phyloP scores from a whole-genome alignment of 805 yeast species.

The Candida palmyrensis region DNA sequence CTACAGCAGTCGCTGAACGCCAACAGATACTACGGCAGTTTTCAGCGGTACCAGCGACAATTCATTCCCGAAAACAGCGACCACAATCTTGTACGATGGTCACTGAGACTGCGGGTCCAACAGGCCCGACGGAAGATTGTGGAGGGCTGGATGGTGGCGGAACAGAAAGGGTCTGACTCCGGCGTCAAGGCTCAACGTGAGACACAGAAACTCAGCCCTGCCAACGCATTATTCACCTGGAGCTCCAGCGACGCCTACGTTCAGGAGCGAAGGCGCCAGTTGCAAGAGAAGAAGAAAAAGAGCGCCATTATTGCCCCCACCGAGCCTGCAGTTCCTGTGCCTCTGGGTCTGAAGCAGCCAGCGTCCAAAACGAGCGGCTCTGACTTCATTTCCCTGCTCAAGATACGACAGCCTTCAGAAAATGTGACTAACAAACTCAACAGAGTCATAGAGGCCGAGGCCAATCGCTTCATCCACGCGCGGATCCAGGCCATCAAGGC shows the following conservation, averaged over 20 bases:
- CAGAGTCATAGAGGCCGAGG: slow-evolving; percentile 28
- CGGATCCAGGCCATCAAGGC: slow-evolving; percentile 33
- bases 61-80: slow-evolving; percentile 16
- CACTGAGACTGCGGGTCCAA: slow-evolving; percentile 19
- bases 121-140: slow-evolving; percentile 13
- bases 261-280: slow-evolving; percentile 23
- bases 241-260: slow-evolving; percentile 38
- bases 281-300: slow-evolving; percentile 9
- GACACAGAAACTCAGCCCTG: slow-evolving; percentile 7
- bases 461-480: slow-evolving; percentile 32
- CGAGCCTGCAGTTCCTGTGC: not conserved
- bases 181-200: slow-evolving; percentile 2
- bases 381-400: slow-evolving; percentile 3
- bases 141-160: slow-evolving; percentile 18
- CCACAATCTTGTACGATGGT: slow-evolving; percentile 24
- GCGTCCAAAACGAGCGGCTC: slow-evolving; percentile 1
- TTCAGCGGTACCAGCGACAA: slow-evolving; percentile 32
- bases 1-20: slow-evolving; percentile 26
- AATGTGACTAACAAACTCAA: slow-evolving; percentile 21
- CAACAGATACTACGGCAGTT: slow-evolving; percentile 24
- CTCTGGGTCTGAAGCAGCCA: slow-evolving; percentile 4
- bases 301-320: slow-evolving; percentile 2
- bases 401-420: slow-evolving; percentile 14
- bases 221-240: slow-evolving; percentile 39
- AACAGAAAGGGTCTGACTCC: slow-evolving; percentile 6